Percentiles rank a stretch among this genome's conserved stretches.
phyloP scores from a whole-genome alignment of 805 yeast species.

The Naumovozyma castellii region DNA sequence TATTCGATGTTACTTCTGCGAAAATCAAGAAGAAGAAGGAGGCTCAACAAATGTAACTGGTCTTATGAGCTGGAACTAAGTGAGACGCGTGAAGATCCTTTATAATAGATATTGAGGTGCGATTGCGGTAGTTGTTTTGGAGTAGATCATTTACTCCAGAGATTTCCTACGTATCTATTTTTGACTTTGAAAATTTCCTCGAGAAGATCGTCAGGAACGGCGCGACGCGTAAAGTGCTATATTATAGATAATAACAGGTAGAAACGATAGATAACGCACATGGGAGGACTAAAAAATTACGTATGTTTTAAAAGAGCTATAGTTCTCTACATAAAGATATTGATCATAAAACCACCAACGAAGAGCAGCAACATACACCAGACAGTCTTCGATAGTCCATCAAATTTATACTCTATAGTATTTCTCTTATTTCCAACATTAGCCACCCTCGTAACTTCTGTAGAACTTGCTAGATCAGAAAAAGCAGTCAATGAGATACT shows the following conservation, averaged over 20 bases:
- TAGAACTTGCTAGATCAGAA: neutral
- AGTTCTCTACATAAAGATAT: too few species aligned
- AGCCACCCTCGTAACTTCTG: neutral
- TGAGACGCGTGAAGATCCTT: too few species aligned
- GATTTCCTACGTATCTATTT: neutral
- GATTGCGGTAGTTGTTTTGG: neutral
- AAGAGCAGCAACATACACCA: neutral
- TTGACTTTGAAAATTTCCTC: neutral
- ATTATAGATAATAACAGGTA: too few species aligned
- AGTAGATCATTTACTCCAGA: neutral
- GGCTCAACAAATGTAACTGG: too few species aligned
- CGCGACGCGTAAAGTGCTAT: neutral
- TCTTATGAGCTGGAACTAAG: too few species aligned
- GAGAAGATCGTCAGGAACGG: neutral
- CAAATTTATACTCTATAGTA: neutral
- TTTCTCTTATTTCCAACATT: neutral
- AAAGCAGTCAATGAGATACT: constrained; percentile 7
- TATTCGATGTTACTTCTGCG: too few species aligned
- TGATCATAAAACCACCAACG: neutral
- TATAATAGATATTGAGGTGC: neutral
- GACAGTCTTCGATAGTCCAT: neutral
- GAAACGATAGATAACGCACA: too few species aligned
- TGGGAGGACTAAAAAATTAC: neutral
- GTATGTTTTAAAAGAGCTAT: neutral
- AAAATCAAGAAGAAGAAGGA: too few species aligned